Evolutionary conservation across 2,329 filamentous ascomycete genomes (phyloP), one percentile per base, ranked within the genome.

Genomic region (Hortaea werneckii): DNA sequence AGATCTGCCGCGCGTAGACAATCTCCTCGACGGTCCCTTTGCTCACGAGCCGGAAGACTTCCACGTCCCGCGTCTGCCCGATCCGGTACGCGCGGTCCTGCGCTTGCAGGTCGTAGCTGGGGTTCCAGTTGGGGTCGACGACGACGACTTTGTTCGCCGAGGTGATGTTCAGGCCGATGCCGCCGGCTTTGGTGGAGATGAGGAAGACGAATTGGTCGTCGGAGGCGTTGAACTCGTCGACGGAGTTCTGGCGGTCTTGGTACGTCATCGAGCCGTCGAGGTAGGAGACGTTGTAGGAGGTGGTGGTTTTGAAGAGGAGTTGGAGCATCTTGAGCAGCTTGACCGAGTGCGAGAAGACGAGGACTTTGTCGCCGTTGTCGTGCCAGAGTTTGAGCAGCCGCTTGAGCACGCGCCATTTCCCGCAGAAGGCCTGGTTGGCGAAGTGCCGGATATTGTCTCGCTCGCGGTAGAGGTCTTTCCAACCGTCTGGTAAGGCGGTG

Each of bases 71-170:
- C 0, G 79, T 80, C 65, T 98, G 92, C 0, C 92, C 92, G 52
- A 98, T 96, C 43, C 92, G 83, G 62, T 98, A 96, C 2, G 92
- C 92, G 43, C 92, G 80, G 61, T 98, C 92, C 66, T 98, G 92
- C 0, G 92, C 92, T 65, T 98, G 92, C 0, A 96, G 75, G 58
- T 98, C 92, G 55, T 92, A 90, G 1, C 87, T 79, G 0, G 92
- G 92, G 54, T 98, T 98, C 92, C 92, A 98, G 58, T 96, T 92
- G 0, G 92, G 92, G 62, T 96, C 92, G 41, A 96, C 82, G 32
- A 98, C 87, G 37, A 98, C 90, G 0, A 98, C 92, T 67, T 96
- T 96, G 67, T 98, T 98, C 1, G 92, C 92, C 1, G 87, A 92
- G 0, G 90, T 95, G 60, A 98, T 96, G 62, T 98, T 98, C 28